Evolutionary conservation across 2,329 filamentous ascomycete genomes (phyloP), one percentile per base, ranked within the genome.

Genomic region (Magnaporthiopsis rhizophila): DNA sequence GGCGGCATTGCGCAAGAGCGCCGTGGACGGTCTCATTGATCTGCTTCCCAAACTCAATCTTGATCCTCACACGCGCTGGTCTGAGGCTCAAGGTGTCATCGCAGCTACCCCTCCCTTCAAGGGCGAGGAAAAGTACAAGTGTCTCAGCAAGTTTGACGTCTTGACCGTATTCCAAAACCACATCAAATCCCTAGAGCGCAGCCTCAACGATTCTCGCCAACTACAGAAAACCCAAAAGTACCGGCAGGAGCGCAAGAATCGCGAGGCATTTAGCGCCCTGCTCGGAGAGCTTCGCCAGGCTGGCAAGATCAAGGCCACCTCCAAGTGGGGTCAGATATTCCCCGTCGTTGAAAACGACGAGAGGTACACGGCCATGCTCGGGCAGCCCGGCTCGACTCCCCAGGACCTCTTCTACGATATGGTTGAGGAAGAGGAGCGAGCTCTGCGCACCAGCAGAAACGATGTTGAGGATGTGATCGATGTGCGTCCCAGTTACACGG

Each of bases 351-450:
- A 90, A 70, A 81, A 90, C 64, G 95, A 99, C 71, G 84, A 89
- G 61, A 90, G 93, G 69, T 98, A 97, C 76, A 83, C 81, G 70
- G 87, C 86, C 68, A 92, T 97, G 81, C 84, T 93, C 66, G 93
- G 92, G 62, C 91, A 96, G 73, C 78, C 85, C 65, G 93, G 94
- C 64, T 97, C 93, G 5, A 90, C 86, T 5, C 91, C 95, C 18
- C 83, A 97, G 68, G 92, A 98, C 71, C 81, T 99, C 8, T 98
- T 99, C 79, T 97, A 94, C 92, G 95, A 99, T 74, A 81, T 93
- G 61, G 83, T 98, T 32, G 95, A 98, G 74, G 92, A 97, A 74
- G 92, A 98, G 75, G 94, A 99, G 72, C 87, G 90, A 65, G 87
- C 89, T n/a, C 80, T 97, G 61, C 89, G 93, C 66, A 88, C 86